A percentile compares a stretch with the other conserved stretches of the same genome.
Conservation (phyloP, 306 rosid species). For the Castanea mollissima region DNA sequence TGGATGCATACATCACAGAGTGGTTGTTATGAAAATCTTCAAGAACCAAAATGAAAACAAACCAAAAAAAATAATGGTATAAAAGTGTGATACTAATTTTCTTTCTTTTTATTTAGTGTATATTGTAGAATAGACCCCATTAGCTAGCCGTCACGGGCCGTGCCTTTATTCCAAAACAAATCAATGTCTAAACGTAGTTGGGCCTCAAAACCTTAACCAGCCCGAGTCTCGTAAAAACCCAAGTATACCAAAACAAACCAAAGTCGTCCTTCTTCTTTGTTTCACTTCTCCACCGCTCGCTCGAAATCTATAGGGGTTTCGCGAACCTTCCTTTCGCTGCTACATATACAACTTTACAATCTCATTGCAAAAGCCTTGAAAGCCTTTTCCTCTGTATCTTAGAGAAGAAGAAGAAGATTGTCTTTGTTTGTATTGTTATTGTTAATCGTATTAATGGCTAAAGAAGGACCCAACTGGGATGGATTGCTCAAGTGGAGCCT, state of each 20-base stretch:
- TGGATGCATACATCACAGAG: too few relatives aligned
- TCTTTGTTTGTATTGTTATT: neutral
- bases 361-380: too few relatives aligned
- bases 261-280: too few relatives aligned
- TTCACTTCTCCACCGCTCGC: neutral
- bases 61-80: too few relatives aligned
- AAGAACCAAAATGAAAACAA: too few relatives aligned
- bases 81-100: neutral
- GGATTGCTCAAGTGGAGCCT: slow-evolving; percentile 91
- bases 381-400: neutral
- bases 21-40: too few relatives aligned
- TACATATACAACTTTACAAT: neutral
- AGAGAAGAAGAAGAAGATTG: neutral
- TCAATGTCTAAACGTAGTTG: neutral
- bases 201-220: neutral
- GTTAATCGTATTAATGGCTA: slow-evolving; percentile 48
- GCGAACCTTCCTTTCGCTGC: neutral
- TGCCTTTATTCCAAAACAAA: neutral
- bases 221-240: too few relatives aligned
- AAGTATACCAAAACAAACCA: too few relatives aligned
- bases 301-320: neutral
- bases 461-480: slow-evolving; percentile 82
- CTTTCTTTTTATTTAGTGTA: neutral
- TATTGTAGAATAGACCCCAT: neutral
- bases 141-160: neutral